Conservation (phyloP, 768 basidiomycete species). For the Rhodotorula taiwanensis region DNA sequence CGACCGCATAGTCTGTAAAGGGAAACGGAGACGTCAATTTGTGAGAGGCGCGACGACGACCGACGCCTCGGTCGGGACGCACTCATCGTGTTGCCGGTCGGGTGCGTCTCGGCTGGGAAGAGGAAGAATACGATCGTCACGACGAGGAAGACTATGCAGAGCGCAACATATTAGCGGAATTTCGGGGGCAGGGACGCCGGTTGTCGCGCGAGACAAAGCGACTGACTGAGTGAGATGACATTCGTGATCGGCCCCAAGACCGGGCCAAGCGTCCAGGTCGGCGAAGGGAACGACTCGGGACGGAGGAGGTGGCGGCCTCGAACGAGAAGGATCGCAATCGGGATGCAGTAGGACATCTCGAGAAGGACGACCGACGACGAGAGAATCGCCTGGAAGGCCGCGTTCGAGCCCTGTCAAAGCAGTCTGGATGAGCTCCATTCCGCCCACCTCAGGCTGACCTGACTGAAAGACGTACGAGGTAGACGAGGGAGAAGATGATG, state of each 20-base stretch:
- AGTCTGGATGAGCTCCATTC: too few species aligned
- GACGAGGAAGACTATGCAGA: constrained; percentile 15
- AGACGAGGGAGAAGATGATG: constrained; percentile 33
- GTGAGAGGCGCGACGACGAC: background rate
- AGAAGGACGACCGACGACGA: constrained; percentile 38
- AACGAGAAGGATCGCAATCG: constrained; percentile 30
- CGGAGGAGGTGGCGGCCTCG: constrained; percentile 37
- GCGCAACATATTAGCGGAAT: too few species aligned
- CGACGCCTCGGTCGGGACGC: background rate
- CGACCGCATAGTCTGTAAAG: constrained; percentile 24
- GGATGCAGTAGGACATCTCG: constrained; percentile 30
- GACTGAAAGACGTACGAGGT: background rate
- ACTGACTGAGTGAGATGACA: constrained; percentile 23
- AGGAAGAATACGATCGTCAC: constrained; percentile 40
- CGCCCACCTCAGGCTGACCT: too few species aligned
- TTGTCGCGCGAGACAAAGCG: too few species aligned
- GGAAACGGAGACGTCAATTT: background rate
- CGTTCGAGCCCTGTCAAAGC: constrained; percentile 12
- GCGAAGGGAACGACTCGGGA: constrained; percentile 34
- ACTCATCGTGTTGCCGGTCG: constrained; percentile 27
- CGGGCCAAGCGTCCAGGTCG: constrained; percentile 32
- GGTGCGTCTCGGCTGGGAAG: constrained; percentile 37
- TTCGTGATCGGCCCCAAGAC: constrained; percentile 34
- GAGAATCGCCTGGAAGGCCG: constrained; percentile 41
- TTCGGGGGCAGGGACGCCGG: too few species aligned